Evolutionary conservation across 2,329 filamentous ascomycete species (phyloP).

Genomic region (Exserohilum rostratum): DNA sequence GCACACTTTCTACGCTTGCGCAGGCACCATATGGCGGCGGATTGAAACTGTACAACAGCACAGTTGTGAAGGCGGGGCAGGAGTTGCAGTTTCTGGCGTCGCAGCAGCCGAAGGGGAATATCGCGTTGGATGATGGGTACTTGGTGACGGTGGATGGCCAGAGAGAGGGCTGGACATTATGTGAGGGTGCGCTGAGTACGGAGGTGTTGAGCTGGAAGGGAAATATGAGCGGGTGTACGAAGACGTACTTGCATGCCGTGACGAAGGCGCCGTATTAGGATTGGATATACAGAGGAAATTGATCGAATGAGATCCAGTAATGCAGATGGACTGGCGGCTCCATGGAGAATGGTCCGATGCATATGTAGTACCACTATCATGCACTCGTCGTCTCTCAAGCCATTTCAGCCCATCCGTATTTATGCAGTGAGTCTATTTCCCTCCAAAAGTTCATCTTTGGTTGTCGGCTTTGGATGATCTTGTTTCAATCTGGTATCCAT

Average conservation of each 20-base stretch:
- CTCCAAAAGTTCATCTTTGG: no score
- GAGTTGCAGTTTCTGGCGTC: slow-evolving; percentile 43
- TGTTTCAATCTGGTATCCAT: not conserved
- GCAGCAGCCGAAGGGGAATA: slow-evolving; percentile 38
- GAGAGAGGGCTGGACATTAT: slow-evolving; percentile 49
- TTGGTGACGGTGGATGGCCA: slow-evolving; percentile 46
- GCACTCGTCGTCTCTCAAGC: no score
- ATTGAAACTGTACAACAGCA: slow-evolving; percentile 42
- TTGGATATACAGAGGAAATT: no score
- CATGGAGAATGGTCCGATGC: not conserved
- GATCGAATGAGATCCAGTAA: not conserved
- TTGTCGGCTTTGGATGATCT: no score
- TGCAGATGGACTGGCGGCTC: not conserved
- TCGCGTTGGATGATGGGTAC: slow-evolving; percentile 46
- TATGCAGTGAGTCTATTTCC: no score
- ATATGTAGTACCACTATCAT: no score
- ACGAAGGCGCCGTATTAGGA: slow-evolving; percentile 46
- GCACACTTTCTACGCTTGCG: slow-evolving; percentile 41
- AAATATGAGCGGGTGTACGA: slow-evolving; percentile 39
- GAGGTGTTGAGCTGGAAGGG: slow-evolving; percentile 50
- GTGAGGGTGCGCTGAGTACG: slow-evolving; percentile 38
- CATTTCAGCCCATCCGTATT: no score
- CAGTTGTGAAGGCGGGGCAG: slow-evolving; percentile 28
- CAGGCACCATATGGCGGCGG: slow-evolving; percentile 35
- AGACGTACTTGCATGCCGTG: slow-evolving; percentile 50